A percentile compares a stretch with the other conserved stretches of the same genome.
These are phyloP conservation scores for Trifolium dubium DNA, from an alignment of 306 rosid species.

Conservation along the genomic window DNA sequence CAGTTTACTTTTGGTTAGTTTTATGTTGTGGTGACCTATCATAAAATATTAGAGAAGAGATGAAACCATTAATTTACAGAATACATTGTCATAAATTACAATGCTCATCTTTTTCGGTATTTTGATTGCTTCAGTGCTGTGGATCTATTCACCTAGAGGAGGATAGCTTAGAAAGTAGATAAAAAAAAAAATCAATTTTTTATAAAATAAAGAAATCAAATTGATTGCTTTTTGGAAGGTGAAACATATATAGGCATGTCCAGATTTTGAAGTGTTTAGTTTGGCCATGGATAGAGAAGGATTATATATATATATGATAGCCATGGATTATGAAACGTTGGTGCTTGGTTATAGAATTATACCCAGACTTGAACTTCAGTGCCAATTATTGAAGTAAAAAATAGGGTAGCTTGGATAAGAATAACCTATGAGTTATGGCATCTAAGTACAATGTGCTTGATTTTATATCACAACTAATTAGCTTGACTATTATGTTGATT, in stretches of 20 bases:
- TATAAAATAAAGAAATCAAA: neutral
- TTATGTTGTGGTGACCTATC: constrained; percentile 23
- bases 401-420: no score
- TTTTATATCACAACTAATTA: no score
- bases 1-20: constrained; percentile 33
- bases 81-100: constrained; percentile 21
- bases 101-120: constrained; percentile 1
- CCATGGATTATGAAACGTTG: no score
- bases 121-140: constrained; percentile 21
- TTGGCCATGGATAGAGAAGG: constrained; percentile 25
- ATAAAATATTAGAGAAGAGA: constrained; percentile 15
- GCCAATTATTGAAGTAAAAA: no score
- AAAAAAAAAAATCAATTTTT: neutral
- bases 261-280: constrained; percentile 12
- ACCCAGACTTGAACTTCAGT: no score
- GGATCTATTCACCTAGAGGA: constrained; percentile 16
- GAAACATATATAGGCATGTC: constrained; percentile 17
- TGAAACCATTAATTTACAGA: constrained; percentile 3
- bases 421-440: no score
- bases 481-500: neutral
- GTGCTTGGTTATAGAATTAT: no score
- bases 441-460: no score
- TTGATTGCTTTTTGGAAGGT: constrained; percentile 15
- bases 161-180: constrained; percentile 17
- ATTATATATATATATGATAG: no score